Conservation (phyloP, 441 rosid species). For the Hura crepitans region DNA sequence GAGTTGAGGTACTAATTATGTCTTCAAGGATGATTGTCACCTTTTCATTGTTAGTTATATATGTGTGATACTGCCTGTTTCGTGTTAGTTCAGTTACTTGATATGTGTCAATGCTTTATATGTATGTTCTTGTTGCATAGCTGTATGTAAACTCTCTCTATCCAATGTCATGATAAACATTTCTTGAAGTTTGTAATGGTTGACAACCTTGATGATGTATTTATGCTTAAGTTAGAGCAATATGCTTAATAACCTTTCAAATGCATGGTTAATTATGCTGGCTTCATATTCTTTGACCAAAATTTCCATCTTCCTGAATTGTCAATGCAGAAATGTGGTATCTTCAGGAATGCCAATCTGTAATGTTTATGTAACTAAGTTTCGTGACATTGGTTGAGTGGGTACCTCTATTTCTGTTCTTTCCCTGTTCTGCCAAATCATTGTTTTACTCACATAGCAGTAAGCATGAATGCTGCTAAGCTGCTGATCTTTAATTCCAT, state of each 20-base stretch:
- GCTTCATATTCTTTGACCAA: neutral
- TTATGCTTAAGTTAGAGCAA: neutral
- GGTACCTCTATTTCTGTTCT: neutral
- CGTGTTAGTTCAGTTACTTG: conserved; percentile 12
- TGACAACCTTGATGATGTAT: conserved; percentile 10
- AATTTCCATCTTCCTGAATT: neutral
- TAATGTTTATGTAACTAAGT: neutral
- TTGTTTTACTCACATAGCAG: neutral
- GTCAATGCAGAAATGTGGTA: neutral
- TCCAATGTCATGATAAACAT: neutral
- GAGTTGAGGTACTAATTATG: conserved; percentile 68
- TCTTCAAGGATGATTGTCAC: conserved; percentile 21
- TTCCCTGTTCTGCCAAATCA: neutral
- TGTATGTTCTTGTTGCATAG: neutral
- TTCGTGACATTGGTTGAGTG: neutral
- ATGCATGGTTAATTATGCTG: neutral
- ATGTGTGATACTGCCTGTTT: too few species aligned
- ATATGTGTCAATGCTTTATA: neutral
- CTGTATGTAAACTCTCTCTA: neutral
- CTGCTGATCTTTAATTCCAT: neutral
- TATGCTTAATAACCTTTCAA: neutral
- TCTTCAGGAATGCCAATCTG: neutral
- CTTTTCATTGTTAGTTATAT: too few species aligned
- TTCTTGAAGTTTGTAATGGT: conserved; percentile 7
- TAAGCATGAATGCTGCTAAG: neutral